These are phyloP conservation scores for Allium sativum DNA, from an alignment of 106 monocot species.

Conservation along the genomic window DNA sequence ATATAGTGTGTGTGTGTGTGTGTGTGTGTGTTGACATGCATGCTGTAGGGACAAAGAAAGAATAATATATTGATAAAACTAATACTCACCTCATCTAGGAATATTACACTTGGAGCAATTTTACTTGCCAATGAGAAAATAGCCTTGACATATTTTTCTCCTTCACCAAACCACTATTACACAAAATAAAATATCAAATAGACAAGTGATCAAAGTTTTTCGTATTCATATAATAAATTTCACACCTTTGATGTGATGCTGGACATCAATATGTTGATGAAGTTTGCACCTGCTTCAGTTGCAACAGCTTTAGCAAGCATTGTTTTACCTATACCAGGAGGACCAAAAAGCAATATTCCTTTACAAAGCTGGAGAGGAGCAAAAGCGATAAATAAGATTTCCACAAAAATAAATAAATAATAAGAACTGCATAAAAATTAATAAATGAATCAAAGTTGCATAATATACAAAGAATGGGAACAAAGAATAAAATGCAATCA, in stretches of 20 bases:
- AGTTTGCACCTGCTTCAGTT: constrained; percentile 97
- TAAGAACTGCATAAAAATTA: constrained; percentile 3
- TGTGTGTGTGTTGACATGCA: too few relatives aligned
- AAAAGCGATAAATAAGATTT: neutral
- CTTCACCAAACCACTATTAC: constrained; percentile 95
- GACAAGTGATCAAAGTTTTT: neutral
- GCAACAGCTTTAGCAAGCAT: constrained; percentile 99
- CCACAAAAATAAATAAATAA: neutral
- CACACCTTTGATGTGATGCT: constrained; percentile 98
- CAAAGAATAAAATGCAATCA: too few relatives aligned
- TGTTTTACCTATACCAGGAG: constrained; percentile 97
- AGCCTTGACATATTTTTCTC: constrained; percentile 97
- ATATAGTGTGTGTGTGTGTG: too few relatives aligned
- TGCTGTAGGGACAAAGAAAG: neutral
- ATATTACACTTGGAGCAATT: constrained; percentile 92
- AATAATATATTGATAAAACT: constrained; percentile 4
- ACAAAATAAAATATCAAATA: neutral
- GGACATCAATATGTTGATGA: constrained; percentile 99
- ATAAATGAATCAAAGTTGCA: neutral
- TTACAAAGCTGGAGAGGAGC: constrained; percentile 69
- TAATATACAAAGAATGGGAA: too few relatives aligned
- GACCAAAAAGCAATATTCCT: constrained; percentile 96
- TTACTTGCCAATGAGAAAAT: constrained; percentile 93
- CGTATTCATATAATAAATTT: neutral
- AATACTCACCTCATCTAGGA: constrained; percentile 82